Conservation (phyloP, 2,329 filamentous ascomycete species). For the Aspergillus sp. region DNA sequence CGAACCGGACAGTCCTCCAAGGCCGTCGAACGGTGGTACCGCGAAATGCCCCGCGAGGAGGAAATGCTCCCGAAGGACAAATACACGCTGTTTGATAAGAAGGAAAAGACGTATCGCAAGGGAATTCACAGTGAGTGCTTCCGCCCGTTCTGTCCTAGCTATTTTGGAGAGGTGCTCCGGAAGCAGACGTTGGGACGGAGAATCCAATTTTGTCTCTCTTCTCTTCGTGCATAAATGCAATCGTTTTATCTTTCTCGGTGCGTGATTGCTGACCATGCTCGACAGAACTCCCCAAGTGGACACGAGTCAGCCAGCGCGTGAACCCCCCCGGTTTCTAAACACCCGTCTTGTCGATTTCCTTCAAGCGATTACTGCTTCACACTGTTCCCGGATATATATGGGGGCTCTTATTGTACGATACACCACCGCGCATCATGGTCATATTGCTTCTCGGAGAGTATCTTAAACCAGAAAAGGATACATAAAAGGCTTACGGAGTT, state of each 20-base stretch:
- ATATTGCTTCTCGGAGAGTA: slow-evolving; percentile 6
- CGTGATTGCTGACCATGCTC: slow-evolving; percentile 7
- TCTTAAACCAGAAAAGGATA: slow-evolving; percentile 16
- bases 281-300: slow-evolving; percentile 85
- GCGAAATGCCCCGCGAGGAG: slow-evolving; percentile 90
- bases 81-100: slow-evolving; percentile 96
- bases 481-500: slow-evolving; percentile 32
- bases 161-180: too few relatives aligned
- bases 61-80: slow-evolving; percentile 97
- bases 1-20: slow-evolving; percentile 69
- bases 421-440: slow-evolving; percentile 11
- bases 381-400: slow-evolving; percentile 7
- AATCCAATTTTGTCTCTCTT: background rate
- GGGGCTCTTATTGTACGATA: slow-evolving; percentile 30
- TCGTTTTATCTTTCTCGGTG: background rate
- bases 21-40: slow-evolving; percentile 85
- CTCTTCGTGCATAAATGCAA: background rate
- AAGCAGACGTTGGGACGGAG: background rate
- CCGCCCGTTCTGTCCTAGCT: background rate
- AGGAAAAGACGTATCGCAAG: slow-evolving; percentile 94
- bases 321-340: slow-evolving; percentile 90
- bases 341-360: slow-evolving; percentile 1
- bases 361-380: slow-evolving; percentile 6
- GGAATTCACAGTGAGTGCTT: slow-evolving; percentile 78
- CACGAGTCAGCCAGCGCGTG: slow-evolving; percentile 85